Percentiles rank a stretch among this genome's conserved stretches.
Conservation (phyloP, 768 basidiomycete genomes). For the Leccinum subgranulosum region DNA sequence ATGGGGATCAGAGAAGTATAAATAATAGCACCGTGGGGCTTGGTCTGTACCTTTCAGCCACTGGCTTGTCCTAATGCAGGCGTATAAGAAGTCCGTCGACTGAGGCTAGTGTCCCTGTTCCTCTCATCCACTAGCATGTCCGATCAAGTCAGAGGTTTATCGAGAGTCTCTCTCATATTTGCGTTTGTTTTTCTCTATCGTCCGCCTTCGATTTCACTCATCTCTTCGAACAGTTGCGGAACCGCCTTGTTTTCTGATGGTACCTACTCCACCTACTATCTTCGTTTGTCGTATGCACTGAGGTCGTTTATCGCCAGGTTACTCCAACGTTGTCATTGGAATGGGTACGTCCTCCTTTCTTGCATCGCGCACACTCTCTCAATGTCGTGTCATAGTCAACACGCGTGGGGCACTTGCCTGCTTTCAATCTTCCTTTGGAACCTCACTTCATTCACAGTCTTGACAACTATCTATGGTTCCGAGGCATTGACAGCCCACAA, state of each 20-base stretch:
- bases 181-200: constrained; percentile 50
- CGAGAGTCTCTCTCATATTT: constrained; percentile 78
- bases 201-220: background rate
- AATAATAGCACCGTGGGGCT: background rate
- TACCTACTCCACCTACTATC: constrained; percentile 22
- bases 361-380: background rate
- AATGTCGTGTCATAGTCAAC: constrained; percentile 47
- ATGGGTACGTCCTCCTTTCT: constrained; percentile 47
- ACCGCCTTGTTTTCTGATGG: constrained; percentile 89
- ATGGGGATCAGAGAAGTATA: background rate
- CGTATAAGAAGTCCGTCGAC: constrained; percentile 9
- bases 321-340: constrained; percentile 79
- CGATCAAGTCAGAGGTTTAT: constrained; percentile 24
- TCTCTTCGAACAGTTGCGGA: constrained; percentile 55
- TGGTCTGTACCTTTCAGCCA: background rate
- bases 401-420: constrained; percentile 45
- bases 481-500: constrained; percentile 48
- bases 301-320: constrained; percentile 44
- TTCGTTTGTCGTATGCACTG: background rate
- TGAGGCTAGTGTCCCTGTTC: background rate
- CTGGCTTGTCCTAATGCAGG: background rate
- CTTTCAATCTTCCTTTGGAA: background rate
- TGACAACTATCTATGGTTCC: constrained; percentile 67
- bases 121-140: constrained; percentile 15
- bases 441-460: constrained; percentile 41